Conservation (phyloP, 116 monocot species). For the Phalaenopsis hybrid region DNA sequence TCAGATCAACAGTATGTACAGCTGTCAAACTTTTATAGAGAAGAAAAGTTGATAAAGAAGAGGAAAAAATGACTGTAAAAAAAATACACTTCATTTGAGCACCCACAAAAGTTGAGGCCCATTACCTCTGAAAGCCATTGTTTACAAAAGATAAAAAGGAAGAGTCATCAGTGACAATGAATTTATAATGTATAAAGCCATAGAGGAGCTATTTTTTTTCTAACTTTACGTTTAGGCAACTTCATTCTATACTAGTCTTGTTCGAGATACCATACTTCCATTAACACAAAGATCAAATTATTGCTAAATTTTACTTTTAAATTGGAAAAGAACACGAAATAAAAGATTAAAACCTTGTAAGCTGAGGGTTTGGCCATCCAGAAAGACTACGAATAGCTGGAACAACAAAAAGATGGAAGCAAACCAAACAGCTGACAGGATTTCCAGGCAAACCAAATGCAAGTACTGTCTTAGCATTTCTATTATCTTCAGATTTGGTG, state of each 20-base stretch:
- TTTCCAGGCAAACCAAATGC: slow-evolving; percentile 99
- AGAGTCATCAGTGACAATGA: background rate
- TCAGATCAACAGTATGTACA: background rate
- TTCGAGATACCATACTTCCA: background rate
- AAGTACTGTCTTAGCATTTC: slow-evolving; percentile 42
- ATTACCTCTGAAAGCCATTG: background rate
- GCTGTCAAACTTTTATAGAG: background rate
- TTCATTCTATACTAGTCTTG: background rate
- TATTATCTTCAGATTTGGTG: slow-evolving; percentile 15
- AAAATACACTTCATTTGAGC: background rate
- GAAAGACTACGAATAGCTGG: slow-evolving; percentile 76
- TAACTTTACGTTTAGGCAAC: background rate
- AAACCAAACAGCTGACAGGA: slow-evolving; percentile 91
- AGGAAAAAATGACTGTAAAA: background rate
- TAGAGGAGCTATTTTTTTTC: background rate
- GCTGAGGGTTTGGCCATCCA: slow-evolving; percentile 72
- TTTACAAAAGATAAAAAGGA: background rate
- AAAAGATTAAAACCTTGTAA: slow-evolving; percentile 48
- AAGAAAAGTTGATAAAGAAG: background rate
- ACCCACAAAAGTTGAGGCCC: background rate
- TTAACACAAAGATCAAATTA: background rate
- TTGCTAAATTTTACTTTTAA: background rate
- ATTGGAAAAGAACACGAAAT: background rate
- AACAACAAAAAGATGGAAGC: slow-evolving; percentile 91
- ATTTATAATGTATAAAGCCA: background rate